A percentile compares a stretch with the other conserved stretches of the same genome.
These are phyloP conservation scores for Talaromyces sp. DNA, from an alignment of 2,329 filamentous ascomycete species.

Conservation along the genomic window DNA sequence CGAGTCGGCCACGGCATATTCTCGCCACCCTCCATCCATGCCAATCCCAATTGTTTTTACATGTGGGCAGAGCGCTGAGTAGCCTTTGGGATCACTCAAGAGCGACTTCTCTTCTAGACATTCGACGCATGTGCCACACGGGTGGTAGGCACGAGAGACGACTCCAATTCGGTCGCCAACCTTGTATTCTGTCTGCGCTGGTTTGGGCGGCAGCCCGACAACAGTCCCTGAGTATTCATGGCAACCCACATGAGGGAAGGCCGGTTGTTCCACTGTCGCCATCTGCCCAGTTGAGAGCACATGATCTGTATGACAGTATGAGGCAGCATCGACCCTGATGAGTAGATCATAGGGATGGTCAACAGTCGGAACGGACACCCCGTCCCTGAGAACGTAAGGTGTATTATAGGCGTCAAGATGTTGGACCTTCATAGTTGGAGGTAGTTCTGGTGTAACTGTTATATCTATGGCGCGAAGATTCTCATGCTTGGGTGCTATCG, in stretches of 20 bases:
- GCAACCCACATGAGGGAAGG: conserved; percentile 40
- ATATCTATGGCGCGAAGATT: background rate
- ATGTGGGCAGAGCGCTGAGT: conserved; percentile 12
- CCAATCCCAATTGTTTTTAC: conserved; percentile 8
- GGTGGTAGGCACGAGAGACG: conserved; percentile 8
- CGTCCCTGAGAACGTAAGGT: conserved; percentile 17
- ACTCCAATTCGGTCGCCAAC: conserved; percentile 10
- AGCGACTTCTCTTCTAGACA: conserved; percentile 12
- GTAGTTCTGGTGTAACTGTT: conserved; percentile 1
- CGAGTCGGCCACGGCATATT: conserved; percentile 19
- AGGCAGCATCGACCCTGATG: conserved; percentile 42
- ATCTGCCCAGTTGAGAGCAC: conserved; percentile 33
- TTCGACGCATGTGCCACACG: conserved; percentile 14
- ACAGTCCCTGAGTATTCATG: conserved; percentile 45
- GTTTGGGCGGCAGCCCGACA: conserved; percentile 20
- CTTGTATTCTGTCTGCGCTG: conserved; percentile 8
- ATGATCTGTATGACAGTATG: conserved; percentile 43
- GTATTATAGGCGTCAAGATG: conserved; percentile 18
- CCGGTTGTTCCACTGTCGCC: conserved; percentile 24
- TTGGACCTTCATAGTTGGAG: conserved; percentile 19
- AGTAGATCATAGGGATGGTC: conserved; percentile 39
- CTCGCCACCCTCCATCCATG: conserved; percentile 16
- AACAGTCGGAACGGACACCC: conserved; percentile 29
- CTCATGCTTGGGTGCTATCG: background rate
- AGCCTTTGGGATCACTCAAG: conserved; percentile 10